Evolutionary conservation across 768 basidiomycete species (phyloP).

Genomic region (Tulasnella sp.): DNA sequence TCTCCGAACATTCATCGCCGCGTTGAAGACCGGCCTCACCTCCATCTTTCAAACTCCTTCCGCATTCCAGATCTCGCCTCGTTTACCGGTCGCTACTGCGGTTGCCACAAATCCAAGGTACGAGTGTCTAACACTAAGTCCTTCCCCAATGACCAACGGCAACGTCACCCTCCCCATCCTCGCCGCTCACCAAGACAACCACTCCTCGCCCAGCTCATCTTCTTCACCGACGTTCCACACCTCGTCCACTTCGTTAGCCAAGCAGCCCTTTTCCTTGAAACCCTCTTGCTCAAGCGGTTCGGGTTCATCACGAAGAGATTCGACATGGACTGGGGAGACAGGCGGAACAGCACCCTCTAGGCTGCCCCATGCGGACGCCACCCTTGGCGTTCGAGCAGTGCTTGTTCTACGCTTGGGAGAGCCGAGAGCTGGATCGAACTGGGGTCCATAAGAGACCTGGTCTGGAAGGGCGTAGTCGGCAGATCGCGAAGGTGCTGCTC

Average conservation of each 20-base stretch:
- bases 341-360: constrained; percentile 59
- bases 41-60: constrained; percentile 62
- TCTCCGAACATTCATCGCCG: constrained; percentile 84
- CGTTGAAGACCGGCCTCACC: constrained; percentile 90
- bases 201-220: background rate
- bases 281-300: constrained; percentile 38
- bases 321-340: constrained; percentile 14
- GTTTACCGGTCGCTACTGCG: background rate
- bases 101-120: background rate
- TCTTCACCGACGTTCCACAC: background rate
- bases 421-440: constrained; percentile 74
- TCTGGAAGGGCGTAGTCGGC: constrained; percentile 27
- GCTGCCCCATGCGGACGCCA: constrained; percentile 83
- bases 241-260: constrained; percentile 27
- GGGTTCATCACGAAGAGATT: constrained; percentile 30
- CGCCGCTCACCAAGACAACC: background rate
- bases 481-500: constrained; percentile 47
- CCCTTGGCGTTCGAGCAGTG: constrained; percentile 91
- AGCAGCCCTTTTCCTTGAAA: constrained; percentile 21
- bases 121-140: background rate
- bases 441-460: constrained; percentile 48
- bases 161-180: background rate
- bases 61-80: background rate
- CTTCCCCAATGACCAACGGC: background rate
- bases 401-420: constrained; percentile 65